Evolutionary conservation across 768 basidiomycete species (phyloP).

Genomic region (Mycena olivaceomarginata): DNA sequence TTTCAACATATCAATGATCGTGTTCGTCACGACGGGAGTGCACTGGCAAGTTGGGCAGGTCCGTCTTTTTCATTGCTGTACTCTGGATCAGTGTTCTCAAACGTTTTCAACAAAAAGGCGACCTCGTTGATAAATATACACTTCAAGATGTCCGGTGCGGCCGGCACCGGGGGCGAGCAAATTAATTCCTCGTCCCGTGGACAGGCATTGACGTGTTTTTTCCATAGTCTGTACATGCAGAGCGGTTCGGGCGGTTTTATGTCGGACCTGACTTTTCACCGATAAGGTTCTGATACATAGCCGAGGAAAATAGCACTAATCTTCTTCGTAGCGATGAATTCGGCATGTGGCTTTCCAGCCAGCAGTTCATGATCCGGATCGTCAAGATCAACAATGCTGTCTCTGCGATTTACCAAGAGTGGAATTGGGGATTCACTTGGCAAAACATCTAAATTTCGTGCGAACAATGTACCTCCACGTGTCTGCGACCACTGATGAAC

Average conservation of each 20-base stretch:
- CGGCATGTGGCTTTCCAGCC: constrained; percentile 36
- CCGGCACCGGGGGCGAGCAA: constrained; percentile 54
- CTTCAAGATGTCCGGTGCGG: constrained; percentile 58
- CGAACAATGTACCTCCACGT: not conserved
- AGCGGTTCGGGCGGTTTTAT: constrained; percentile 69
- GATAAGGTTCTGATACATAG: not conserved
- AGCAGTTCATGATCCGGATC: constrained; percentile 34
- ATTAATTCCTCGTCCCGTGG: no score
- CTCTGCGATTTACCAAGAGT: constrained; percentile 11
- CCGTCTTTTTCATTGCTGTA: not conserved
- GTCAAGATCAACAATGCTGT: constrained; percentile 23
- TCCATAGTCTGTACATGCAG: constrained; percentile 60
- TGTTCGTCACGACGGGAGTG: constrained; percentile 52
- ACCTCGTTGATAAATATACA: constrained; percentile 64
- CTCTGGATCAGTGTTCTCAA: not conserved
- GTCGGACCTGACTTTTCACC: constrained; percentile 43
- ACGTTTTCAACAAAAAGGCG: constrained; percentile 46
- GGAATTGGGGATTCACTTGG: constrained; percentile 30
- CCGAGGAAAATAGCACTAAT: not conserved
- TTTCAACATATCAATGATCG: no score
- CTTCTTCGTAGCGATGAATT: constrained; percentile 9
- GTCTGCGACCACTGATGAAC: not conserved
- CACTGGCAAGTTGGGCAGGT: constrained; percentile 67
- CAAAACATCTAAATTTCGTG: constrained; percentile 29
- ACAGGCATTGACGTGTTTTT: not conserved